A percentile compares a stretch with the other conserved stretches of the same genome.
Evolutionary conservation across 2,329 filamentous ascomycete genomes (phyloP).

Genomic region (Madurella fahalii): DNA sequence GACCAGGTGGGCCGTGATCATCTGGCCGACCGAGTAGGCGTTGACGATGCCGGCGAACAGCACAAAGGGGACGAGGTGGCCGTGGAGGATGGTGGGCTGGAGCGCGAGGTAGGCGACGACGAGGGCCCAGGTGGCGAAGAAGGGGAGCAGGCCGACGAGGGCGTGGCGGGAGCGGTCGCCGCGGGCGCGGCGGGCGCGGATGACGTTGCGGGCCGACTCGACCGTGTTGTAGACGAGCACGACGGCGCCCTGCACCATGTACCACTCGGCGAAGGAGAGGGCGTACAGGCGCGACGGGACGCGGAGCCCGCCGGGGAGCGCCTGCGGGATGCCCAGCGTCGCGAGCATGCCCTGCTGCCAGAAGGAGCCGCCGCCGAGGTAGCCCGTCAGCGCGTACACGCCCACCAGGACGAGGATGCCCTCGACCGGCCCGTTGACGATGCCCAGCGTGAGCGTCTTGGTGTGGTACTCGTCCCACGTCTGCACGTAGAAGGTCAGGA

Average conservation of each 20-base stretch:
- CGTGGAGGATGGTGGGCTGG: constrained; percentile 75
- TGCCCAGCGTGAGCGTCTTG: constrained; percentile 84
- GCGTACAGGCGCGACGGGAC: constrained; percentile 71
- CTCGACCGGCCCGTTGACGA: constrained; percentile 93
- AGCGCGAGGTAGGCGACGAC: constrained; percentile 76
- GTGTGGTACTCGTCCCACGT: constrained; percentile 99
- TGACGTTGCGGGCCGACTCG: constrained; percentile 76
- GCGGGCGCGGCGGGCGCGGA: constrained; percentile 70
- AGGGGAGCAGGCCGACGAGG: constrained; percentile 77
- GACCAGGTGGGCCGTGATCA: constrained; percentile 91
- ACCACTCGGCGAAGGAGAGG: constrained; percentile 86
- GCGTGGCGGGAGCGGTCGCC: constrained; percentile 69
- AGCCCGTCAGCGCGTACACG: constrained; percentile 80
- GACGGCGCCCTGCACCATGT: constrained; percentile 78
- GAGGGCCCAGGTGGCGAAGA: constrained; percentile 72
- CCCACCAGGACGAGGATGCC: constrained; percentile 79
- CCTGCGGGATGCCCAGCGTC: constrained; percentile 64
- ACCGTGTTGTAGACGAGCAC: constrained; percentile 83
- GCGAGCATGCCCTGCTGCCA: constrained; percentile 82
- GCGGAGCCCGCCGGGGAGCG: constrained; percentile 38
- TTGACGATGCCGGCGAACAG: constrained; percentile 88
- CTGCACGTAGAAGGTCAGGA: constrained; percentile 96
- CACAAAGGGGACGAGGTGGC: constrained; percentile 83
- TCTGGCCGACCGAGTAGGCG: constrained; percentile 90
- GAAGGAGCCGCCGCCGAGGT: constrained; percentile 82